phyloP scores from a whole-genome alignment of 495 filamentous ascomycete genomes.

The Sporormia fimetaria region DNA sequence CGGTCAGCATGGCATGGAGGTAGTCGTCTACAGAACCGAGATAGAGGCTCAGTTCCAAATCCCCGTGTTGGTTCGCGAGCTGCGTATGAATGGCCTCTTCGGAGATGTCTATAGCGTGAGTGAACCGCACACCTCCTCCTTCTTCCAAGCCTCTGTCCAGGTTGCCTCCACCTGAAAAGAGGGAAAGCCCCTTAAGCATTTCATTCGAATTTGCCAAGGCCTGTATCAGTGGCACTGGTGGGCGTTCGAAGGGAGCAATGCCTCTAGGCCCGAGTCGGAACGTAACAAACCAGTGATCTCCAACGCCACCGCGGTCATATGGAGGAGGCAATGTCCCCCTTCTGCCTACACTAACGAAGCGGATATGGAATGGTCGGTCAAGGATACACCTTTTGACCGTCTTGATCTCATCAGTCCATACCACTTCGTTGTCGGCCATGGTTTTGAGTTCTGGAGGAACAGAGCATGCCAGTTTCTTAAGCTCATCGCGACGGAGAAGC shows the following conservation, averaged over 20 bases:
- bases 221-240: neutral
- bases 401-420: conserved; percentile 42
- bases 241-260: neutral
- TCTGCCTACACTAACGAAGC: conserved; percentile 37
- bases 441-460: neutral
- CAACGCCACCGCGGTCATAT: conserved; percentile 51
- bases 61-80: conserved; percentile 43
- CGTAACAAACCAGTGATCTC: conserved; percentile 46
- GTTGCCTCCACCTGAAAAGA: conserved; percentile 66
- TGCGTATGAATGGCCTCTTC: conserved; percentile 55
- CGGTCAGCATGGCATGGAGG: conserved; percentile 43
- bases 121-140: conserved; percentile 49
- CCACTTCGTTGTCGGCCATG: conserved; percentile 51
- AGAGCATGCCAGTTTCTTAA: conserved; percentile 24
- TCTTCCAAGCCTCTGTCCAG: conserved; percentile 67
- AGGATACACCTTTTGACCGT: too few species aligned
- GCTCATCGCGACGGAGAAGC: conserved; percentile 38
- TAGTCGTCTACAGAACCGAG: conserved; percentile 62
- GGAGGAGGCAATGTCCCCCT: conserved; percentile 33
- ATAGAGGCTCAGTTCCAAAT: conserved; percentile 35
- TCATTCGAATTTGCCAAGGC: conserved; percentile 34
- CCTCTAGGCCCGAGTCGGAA: neutral
- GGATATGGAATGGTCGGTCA: conserved; percentile 45
- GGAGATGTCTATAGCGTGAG: conserved; percentile 54
- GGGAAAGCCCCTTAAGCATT: conserved; percentile 54